Evolutionary conservation across 2,329 filamentous ascomycete species (phyloP).

Genomic region (Fusarium napiforme): DNA sequence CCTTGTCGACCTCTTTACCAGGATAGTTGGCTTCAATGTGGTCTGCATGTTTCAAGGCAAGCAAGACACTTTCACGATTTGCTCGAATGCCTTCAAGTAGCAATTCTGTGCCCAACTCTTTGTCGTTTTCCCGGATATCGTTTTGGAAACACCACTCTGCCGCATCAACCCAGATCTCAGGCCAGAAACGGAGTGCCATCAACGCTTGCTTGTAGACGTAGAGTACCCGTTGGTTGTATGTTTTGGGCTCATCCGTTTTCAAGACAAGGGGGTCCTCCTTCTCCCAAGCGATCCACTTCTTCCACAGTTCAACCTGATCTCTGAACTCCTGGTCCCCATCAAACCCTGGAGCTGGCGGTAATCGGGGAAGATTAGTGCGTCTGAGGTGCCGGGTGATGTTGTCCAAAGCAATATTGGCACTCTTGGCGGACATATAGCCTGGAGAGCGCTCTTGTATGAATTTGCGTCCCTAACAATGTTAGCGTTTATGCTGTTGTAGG

Average conservation of each 20-base stretch:
- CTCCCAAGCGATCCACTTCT: constrained; percentile 94
- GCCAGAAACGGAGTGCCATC: constrained; percentile 94
- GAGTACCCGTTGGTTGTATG: constrained; percentile 81
- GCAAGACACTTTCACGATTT: constrained; percentile 91
- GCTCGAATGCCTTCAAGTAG: constrained; percentile 84
- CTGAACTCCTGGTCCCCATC: constrained; percentile 87
- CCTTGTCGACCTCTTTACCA: constrained; percentile 80
- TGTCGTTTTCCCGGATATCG: constrained; percentile 70
- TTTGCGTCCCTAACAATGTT: constrained; percentile 77
- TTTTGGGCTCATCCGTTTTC: constrained; percentile 79
- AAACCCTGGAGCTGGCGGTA: constrained; percentile 87
- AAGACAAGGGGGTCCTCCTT: constrained; percentile 91
- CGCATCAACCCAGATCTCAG: constrained; percentile 94
- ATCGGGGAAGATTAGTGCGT: constrained; percentile 79
- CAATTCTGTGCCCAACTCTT: constrained; percentile 75
- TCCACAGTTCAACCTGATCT: constrained; percentile 89
- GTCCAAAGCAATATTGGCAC: constrained; percentile 88
- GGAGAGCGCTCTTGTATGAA: constrained; percentile 93
- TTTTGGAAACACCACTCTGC: constrained; percentile 92
- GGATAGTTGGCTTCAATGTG: constrained; percentile 83
- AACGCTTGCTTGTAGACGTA: constrained; percentile 94
- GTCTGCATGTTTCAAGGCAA: constrained; percentile 91
- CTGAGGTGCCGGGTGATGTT: constrained; percentile 83
- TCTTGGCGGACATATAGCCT: constrained; percentile 95
- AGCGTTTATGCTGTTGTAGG: constrained; percentile 36